Evolutionary conservation across 2,329 filamentous ascomycete genomes (phyloP).

Genomic region (Nemania abortiva): DNA sequence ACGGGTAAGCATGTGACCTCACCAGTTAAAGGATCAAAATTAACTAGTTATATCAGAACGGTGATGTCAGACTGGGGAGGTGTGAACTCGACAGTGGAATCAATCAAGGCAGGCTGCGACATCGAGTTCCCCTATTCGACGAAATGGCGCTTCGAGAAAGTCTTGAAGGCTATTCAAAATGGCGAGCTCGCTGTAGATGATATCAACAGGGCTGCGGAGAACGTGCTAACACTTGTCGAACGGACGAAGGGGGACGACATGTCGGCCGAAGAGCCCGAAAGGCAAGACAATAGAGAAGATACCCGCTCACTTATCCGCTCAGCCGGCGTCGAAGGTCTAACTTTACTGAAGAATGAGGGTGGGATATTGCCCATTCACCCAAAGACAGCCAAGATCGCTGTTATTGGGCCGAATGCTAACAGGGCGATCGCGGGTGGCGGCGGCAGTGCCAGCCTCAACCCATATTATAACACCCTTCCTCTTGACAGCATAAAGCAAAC

Average conservation of each 20-base stretch:
- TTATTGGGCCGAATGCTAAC: constrained; percentile 77
- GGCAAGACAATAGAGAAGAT: constrained; percentile 67
- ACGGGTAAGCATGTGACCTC: constrained; percentile 59
- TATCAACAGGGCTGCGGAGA: constrained; percentile 69
- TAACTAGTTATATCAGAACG: constrained; percentile 54
- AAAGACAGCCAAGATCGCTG: constrained; percentile 68
- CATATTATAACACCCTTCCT: constrained; percentile 75
- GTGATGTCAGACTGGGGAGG: constrained; percentile 72
- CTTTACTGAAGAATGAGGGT: constrained; percentile 73
- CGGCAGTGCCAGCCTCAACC: constrained; percentile 75
- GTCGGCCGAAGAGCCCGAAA: constrained; percentile 67
- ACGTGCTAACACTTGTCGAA: constrained; percentile 70
- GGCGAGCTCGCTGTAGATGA: constrained; percentile 61
- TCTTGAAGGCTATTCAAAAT: constrained; percentile 64
- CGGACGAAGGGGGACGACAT: constrained; percentile 71
- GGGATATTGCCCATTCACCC: constrained; percentile 69
- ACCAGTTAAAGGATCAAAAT: constrained; percentile 19
- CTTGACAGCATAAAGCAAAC: constrained; percentile 70
- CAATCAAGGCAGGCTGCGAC: constrained; percentile 67
- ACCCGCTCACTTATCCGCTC: constrained; percentile 71
- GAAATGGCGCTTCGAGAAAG: constrained; percentile 69
- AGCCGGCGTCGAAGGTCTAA: constrained; percentile 72
- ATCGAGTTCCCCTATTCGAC: constrained; percentile 69
- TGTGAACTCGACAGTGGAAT: constrained; percentile 67
- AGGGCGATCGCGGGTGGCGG: constrained; percentile 75